A percentile compares a stretch with the other conserved stretches of the same genome.
Conservation (phyloP, 2,329 filamentous ascomycete species). For the Hansfordia pulvinata region DNA sequence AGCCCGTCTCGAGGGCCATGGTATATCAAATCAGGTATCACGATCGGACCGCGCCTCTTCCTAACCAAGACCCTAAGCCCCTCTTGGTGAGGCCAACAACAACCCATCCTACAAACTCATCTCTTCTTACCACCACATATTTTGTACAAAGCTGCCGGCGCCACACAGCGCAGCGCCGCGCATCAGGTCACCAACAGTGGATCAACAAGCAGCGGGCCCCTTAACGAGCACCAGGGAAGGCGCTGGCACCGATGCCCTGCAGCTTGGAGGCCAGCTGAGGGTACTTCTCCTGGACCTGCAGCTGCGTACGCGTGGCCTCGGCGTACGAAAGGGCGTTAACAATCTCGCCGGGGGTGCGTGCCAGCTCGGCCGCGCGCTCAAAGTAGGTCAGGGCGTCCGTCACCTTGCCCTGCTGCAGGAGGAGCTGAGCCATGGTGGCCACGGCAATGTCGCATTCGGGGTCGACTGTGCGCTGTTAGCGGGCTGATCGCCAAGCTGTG, state of each 20-base stretch:
- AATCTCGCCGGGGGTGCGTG: slow-evolving; percentile 87
- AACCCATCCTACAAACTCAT: too few species aligned
- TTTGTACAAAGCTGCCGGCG: too few species aligned
- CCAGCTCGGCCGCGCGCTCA: slow-evolving; percentile 87
- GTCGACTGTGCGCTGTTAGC: slow-evolving; percentile 61
- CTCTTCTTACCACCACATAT: too few species aligned
- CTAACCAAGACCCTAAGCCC: too few species aligned
- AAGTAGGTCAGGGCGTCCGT: slow-evolving; percentile 93
- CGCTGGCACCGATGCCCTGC: slow-evolving; percentile 32
- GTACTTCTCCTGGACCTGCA: slow-evolving; percentile 83
- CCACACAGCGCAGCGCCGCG: too few species aligned
- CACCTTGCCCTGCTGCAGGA: slow-evolving; percentile 96
- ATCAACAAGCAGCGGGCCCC: too few species aligned
- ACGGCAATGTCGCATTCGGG: slow-evolving; percentile 98
- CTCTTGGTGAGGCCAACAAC: too few species aligned
- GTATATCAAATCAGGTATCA: too few species aligned
- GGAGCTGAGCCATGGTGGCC: slow-evolving; percentile 93
- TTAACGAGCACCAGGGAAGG: slow-evolving; percentile 12
- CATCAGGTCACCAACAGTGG: too few species aligned
- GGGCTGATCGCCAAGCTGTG: slow-evolving; percentile 19
- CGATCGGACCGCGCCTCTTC: too few species aligned
- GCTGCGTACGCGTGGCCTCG: slow-evolving; percentile 89
- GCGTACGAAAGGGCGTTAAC: slow-evolving; percentile 94
- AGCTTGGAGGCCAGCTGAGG: slow-evolving; percentile 65
- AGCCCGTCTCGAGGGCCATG: too few species aligned